A percentile compares a stretch with the other conserved stretches of the same genome.
phyloP scores from a whole-genome alignment of 2,329 filamentous ascomycete genomes.

The Ophiostoma fasciatum region DNA sequence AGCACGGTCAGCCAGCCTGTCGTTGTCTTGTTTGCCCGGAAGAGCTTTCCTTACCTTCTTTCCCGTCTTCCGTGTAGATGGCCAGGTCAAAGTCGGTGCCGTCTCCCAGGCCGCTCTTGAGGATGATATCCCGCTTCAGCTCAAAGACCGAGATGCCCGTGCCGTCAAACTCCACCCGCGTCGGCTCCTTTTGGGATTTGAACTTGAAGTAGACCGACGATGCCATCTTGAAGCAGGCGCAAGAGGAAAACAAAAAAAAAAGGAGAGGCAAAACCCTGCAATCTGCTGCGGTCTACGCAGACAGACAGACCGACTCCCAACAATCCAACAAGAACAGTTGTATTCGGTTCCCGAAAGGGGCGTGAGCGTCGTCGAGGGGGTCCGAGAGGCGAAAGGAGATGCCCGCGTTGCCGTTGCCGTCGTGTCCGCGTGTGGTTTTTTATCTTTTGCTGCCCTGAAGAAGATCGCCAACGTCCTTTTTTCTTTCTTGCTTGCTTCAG shows the following conservation, averaged over 20 bases:
- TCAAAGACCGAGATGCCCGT: slow-evolving; percentile 98
- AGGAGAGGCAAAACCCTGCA: not conserved
- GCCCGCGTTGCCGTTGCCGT: no score
- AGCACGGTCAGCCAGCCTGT: not conserved
- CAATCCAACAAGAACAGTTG: no score
- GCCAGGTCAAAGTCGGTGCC: slow-evolving; percentile 92
- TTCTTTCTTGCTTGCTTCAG: slow-evolving; percentile 17
- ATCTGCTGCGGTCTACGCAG: slow-evolving; percentile 5
- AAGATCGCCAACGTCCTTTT: slow-evolving; percentile 1
- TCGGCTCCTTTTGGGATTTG: slow-evolving; percentile 94
- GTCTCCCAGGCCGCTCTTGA: slow-evolving; percentile 82
- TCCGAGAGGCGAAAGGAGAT: no score
- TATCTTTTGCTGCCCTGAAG: not conserved
- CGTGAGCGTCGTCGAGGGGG: not conserved
- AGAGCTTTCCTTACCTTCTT: slow-evolving; percentile 52
- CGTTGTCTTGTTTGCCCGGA: no score
- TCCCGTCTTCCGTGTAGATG: slow-evolving; percentile 84
- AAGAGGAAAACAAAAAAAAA: not conserved
- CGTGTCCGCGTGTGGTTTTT: not conserved
- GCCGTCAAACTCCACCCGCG: slow-evolving; percentile 89
- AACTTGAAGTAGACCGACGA: slow-evolving; percentile 99
- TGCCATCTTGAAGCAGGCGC: slow-evolving; percentile 47
- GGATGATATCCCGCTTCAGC: slow-evolving; percentile 96
- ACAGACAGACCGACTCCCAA: no score
- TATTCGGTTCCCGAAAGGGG: not conserved